These are phyloP conservation scores for Metschnikowia corniflorae DNA, from an alignment of 805 yeast genomes.

Conservation along the genomic window DNA sequence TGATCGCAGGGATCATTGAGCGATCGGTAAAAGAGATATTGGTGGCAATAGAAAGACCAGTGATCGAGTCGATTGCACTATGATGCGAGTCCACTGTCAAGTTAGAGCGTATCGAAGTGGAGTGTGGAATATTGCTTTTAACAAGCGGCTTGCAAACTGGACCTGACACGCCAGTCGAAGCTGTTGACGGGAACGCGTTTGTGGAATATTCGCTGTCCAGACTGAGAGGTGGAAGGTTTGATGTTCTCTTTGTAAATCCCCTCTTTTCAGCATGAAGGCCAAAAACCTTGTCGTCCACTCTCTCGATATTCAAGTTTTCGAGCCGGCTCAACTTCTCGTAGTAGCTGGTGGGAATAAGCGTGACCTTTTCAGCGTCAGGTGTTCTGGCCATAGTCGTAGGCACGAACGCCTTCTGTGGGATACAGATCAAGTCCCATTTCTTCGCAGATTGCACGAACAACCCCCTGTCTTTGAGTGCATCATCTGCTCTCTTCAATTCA, in stretches of 20 bases:
- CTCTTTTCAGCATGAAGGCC: conserved; percentile 46
- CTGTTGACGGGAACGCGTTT: conserved; percentile 25
- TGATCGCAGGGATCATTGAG: conserved; percentile 77
- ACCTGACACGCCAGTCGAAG: conserved; percentile 11
- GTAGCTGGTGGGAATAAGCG: conserved; percentile 61
- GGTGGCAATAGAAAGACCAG: conserved; percentile 50
- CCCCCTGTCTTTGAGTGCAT: conserved; percentile 15
- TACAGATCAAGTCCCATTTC: conserved; percentile 45
- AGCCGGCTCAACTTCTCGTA: conserved; percentile 54
- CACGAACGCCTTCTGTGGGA: conserved; percentile 58
- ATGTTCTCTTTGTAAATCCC: conserved; percentile 35
- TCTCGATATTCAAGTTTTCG: conserved; percentile 42
- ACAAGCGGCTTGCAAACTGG: conserved; percentile 5
- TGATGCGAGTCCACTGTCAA: conserved; percentile 28
- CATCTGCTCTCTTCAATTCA: conserved; percentile 20
- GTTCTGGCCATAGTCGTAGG: conserved; percentile 57
- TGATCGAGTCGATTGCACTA: conserved; percentile 29
- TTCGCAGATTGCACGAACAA: conserved; percentile 40
- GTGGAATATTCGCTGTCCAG: conserved; percentile 19
- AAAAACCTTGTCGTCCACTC: conserved; percentile 43
- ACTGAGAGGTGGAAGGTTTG: conserved; percentile 21
- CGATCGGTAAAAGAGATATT: conserved; percentile 63
- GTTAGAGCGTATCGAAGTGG: conserved; percentile 27
- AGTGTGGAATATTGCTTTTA: conserved; percentile 3
- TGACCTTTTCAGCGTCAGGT: conserved; percentile 55